Conservation (phyloP, 148 eudicot species). For the Beta vulgaris region DNA sequence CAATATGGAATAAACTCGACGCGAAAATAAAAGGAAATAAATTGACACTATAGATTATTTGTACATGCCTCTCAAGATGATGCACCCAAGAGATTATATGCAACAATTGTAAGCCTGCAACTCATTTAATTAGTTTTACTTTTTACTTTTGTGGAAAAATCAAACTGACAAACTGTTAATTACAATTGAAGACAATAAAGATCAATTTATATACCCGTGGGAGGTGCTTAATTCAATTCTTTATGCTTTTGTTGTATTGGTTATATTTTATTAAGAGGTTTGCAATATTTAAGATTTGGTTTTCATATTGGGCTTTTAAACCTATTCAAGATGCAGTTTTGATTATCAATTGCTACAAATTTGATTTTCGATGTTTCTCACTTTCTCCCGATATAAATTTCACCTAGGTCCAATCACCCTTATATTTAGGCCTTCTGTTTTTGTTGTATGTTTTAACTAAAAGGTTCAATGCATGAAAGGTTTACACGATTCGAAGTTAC, state of each 20-base stretch:
- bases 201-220: constrained; percentile 27
- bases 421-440: too few relatives aligned
- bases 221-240: constrained; percentile 34
- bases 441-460: too few relatives aligned
- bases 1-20: too few relatives aligned
- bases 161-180: background rate
- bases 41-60: too few relatives aligned
- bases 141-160: constrained; percentile 2
- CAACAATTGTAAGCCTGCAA: constrained; percentile 55
- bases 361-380: too few relatives aligned
- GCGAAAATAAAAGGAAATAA: too few relatives aligned
- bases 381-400: too few relatives aligned
- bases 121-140: background rate
- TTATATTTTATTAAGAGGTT: background rate
- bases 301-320: background rate
- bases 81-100: constrained; percentile 56
- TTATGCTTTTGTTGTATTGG: constrained; percentile 3
- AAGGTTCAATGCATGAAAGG: too few relatives aligned
- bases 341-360: too few relatives aligned
- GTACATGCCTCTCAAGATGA: constrained; percentile 45
- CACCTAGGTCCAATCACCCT: too few relatives aligned
- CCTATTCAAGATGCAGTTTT: too few relatives aligned
- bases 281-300: background rate
- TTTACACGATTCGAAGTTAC: too few relatives aligned
- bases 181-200: constrained; percentile 57